These are phyloP conservation scores for Ophiostoma novo-ulmi DNA, from an alignment of 2,329 filamentous ascomycete species.

Conservation along the genomic window DNA sequence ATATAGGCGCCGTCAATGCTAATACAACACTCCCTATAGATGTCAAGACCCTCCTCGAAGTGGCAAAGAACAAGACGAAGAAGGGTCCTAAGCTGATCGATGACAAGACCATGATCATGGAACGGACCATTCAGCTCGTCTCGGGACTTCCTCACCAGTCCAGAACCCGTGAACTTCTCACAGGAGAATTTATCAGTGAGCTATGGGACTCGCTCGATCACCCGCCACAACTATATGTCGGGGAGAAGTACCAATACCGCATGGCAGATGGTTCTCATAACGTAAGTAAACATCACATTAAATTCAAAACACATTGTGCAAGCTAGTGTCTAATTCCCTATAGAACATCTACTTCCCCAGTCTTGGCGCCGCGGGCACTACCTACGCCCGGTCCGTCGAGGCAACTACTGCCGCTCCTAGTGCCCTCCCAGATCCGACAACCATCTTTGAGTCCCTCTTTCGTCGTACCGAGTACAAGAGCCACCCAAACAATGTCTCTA, in stretches of 20 bases:
- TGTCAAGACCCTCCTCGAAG: neutral
- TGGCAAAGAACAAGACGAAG: conserved; percentile 30
- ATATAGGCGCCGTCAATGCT: neutral
- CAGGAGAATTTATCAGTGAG: conserved; percentile 61
- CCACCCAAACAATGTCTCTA: conserved; percentile 68
- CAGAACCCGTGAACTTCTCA: conserved; percentile 56
- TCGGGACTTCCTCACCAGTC: conserved; percentile 59
- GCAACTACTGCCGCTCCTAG: conserved; percentile 56
- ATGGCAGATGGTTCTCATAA: conserved; percentile 67
- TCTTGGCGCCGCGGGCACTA: conserved; percentile 61
- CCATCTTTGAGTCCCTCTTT: conserved; percentile 61
- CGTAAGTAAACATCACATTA: conserved; percentile 33
- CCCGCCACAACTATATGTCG: conserved; percentile 62
- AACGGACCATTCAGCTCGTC: conserved; percentile 65
- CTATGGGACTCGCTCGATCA: conserved; percentile 70
- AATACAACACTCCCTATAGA: neutral
- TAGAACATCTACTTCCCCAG: conserved; percentile 61
- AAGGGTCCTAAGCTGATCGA: conserved; percentile 60
- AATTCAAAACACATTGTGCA: neutral
- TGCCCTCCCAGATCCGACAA: conserved; percentile 60
- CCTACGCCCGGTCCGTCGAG: conserved; percentile 61
- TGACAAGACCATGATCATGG: conserved; percentile 75
- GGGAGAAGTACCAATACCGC: conserved; percentile 59
- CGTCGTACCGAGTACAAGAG: conserved; percentile 47
- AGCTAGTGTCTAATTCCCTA: neutral